Evolutionary conservation across 2,329 filamentous ascomycete species (phyloP).

Genomic region (Cladosporium colombiae): DNA sequence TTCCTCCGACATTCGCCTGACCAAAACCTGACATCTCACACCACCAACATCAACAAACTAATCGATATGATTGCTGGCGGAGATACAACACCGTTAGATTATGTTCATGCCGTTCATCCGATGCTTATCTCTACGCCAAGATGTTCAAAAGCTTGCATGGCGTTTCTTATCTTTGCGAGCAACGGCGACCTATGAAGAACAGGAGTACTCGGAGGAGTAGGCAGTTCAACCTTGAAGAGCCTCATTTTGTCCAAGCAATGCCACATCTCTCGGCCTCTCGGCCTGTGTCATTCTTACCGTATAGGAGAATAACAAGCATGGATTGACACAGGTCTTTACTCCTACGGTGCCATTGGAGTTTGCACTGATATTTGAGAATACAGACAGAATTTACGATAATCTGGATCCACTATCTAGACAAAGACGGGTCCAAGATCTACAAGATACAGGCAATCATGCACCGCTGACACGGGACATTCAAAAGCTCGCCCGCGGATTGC

Average conservation of each 20-base stretch:
- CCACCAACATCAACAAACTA: not conserved
- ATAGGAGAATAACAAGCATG: not conserved
- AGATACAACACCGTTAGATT: not conserved
- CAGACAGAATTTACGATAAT: not conserved
- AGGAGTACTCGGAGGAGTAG: not conserved
- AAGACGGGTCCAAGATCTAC: not conserved
- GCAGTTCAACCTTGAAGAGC: not conserved
- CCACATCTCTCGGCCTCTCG: slow-evolving; percentile 5
- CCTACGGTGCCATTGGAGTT: not conserved
- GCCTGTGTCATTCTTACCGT: not conserved
- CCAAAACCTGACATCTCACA: not conserved
- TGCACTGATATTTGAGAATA: not conserved
- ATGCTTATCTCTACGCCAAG: slow-evolving; percentile 9
- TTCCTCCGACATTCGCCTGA: not conserved
- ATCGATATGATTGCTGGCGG: not conserved
- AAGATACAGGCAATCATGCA: not conserved
- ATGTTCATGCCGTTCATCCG: not conserved
- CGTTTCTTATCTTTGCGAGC: slow-evolving; percentile 11
- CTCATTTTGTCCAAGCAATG: slow-evolving; percentile 3
- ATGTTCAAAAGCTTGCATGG: slow-evolving; percentile 3
- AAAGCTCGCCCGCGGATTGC: not conserved
- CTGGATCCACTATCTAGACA: not conserved
- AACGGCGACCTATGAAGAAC: slow-evolving; percentile 4
- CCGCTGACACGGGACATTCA: not conserved
- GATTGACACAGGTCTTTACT: not conserved